Evolutionary conservation across 352 stramenopile species (phyloP), one percentile per base, ranked within the genome.

Genomic region (Pythium brachiatum): DNA sequence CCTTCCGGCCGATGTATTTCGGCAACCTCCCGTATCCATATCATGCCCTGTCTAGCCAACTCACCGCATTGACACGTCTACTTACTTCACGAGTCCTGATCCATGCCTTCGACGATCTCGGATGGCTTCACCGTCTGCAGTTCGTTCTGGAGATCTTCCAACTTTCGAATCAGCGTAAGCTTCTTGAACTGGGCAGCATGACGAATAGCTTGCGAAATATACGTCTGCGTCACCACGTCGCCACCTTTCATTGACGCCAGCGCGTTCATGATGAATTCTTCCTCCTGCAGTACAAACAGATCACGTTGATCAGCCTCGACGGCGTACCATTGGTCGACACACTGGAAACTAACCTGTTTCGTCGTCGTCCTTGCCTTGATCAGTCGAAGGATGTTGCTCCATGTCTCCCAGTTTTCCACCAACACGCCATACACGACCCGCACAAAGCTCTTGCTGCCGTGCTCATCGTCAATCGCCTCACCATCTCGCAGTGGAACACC

Each of bases 321-420:
- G 25, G 27, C 18, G 39, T 2, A 62, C 26, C 6, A 7, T 1
- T 16, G 12, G 8, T 23, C 21, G 15, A 58, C 18, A 13, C 8
- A 15, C 4, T 20, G 15, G 8, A 8, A 16, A 60, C 43, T 26
- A 66, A 91, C 81, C 81, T 92, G 79, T 56, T 88, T 79, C 2
- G 81, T 90, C 6, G 75, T 89, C 32, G 75, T 73, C 6, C 85
- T 75, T 3, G 80, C 74, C 57, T 89, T 92, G 59, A 94, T 88
- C n/a, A 93, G 60, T 11, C 75, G 81, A 32, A 92, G 69, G 39
- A 95, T 85, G n/a, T 82, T 89, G 53, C 81, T 90, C 87, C 87
- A 95, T 0, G 81, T 69, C 50, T 91, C 81, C 83, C 83, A 93
- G 51, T 95, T 94, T 51, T 93, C 83, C 7, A 81, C 81, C n/a